These are phyloP conservation scores for Andrographis paniculata DNA, from an alignment of 305 asterid species.

Conservation along the genomic window DNA sequence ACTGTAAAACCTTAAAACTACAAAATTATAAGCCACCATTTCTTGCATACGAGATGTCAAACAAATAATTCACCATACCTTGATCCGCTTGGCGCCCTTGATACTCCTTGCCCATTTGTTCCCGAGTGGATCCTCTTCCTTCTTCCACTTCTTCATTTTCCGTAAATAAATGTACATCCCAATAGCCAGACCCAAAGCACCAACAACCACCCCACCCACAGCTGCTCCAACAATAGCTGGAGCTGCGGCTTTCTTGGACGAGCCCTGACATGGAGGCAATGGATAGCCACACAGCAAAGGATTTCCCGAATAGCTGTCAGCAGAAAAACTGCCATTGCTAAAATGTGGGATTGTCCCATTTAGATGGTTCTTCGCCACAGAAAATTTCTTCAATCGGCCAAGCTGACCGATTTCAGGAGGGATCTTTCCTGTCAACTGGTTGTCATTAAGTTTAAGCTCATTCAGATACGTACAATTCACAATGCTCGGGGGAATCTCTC, in stretches of 20 bases:
- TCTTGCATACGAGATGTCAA: too few relatives aligned
- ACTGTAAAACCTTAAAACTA: too few relatives aligned
- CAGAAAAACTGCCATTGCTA: slow-evolving; percentile 12
- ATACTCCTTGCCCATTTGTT: slow-evolving; percentile 55
- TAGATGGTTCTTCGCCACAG: slow-evolving; percentile 42
- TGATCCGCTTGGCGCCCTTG: slow-evolving; percentile 46
- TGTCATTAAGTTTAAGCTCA: slow-evolving; percentile 40
- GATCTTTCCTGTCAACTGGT: slow-evolving; percentile 49
- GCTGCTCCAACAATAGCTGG: slow-evolving; percentile 42
- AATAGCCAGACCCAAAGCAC: slow-evolving; percentile 32
- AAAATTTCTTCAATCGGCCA: slow-evolving; percentile 37
- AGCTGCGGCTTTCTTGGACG: slow-evolving; percentile 26
- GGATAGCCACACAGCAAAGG: slow-evolving; percentile 52
- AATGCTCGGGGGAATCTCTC: slow-evolving; percentile 44
- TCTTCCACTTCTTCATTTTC: slow-evolving; percentile 35
- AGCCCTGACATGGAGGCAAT: slow-evolving; percentile 26
- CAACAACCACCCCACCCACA: slow-evolving; percentile 39
- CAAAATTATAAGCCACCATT: too few relatives aligned
- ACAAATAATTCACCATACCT: slow-evolving; percentile 23
- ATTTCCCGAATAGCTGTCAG: slow-evolving; percentile 38
- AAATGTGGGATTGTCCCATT: slow-evolving; percentile 48
- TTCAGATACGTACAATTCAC: slow-evolving; percentile 46
- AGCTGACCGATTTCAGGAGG: slow-evolving; percentile 45
- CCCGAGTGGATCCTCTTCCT: slow-evolving; percentile 44
- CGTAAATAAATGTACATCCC: slow-evolving; percentile 33